Base-by-base conservation (phyloP, 805 yeast species). In the Cyberlindnera misumaiensis region DNA sequence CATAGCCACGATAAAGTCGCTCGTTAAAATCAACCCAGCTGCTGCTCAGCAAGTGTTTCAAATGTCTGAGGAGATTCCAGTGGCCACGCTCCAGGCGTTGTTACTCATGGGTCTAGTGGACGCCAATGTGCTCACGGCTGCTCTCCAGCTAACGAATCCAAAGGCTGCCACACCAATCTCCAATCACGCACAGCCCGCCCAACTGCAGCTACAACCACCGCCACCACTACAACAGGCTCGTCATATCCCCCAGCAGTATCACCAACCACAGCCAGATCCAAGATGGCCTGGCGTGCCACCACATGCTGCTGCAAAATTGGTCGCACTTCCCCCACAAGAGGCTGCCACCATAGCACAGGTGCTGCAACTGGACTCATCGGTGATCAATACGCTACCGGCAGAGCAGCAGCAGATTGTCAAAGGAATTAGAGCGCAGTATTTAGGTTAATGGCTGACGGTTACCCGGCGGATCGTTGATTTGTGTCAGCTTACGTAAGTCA, bases 91-190 rank as follows among this genome's bases (percentile, higher is more conserved):
- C 0, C 93, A 83, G 55, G 83, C 88, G 3, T 63, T 83, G 44
- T 60, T 83, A 14, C 65, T 82, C 34, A 83, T 83, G 89, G 94
- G 93, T 1, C 68, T 83, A 31, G 75, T 83, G 16, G 84, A 82
- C 54, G 67, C 70, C 28, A 77, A 75, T 32, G 82, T 80, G n/a
- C 75, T 83, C n/a, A 68, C 69, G 27, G 74, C 77, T 43, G 75
- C 84, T 4, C 56, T 47, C 52, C 53, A 56, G 17, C 26, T 49
- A 5, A 31, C 38, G 39, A 38, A 41, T 45, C 46, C 40, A 41
- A 28, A 43, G 32, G 30, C 39, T 26, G 36, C 40, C 20, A 27
- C 38, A 39, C 9, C 47, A 16, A 10, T 30, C 4, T 9, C 32
- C 22, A 12, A n/a, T 11, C 28, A 11, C n/a, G 9, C 40, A 31